Conservation (phyloP, 495 filamentous ascomycete genomes). For the Oidiodendron maius region DNA sequence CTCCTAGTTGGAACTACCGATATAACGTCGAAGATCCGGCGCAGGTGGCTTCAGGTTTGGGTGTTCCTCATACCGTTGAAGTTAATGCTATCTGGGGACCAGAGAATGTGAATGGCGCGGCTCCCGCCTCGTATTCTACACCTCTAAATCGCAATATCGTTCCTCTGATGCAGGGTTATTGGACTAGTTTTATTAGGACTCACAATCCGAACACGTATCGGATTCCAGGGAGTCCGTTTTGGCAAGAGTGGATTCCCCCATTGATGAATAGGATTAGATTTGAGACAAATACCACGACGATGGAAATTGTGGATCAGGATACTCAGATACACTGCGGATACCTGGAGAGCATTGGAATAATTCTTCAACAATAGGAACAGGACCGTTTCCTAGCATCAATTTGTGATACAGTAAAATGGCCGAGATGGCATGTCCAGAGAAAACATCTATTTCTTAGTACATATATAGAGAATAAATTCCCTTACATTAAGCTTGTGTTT, state of each 20-base stretch:
- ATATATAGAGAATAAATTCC: too few species aligned
- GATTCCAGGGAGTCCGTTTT: constrained; percentile 35
- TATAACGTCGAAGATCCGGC: constrained; percentile 50
- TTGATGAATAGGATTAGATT: constrained; percentile 44
- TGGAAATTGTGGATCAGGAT: constrained; percentile 46
- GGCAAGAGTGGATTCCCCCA: constrained; percentile 23
- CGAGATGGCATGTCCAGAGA: too few species aligned
- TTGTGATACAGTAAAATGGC: too few species aligned
- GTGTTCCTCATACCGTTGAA: constrained; percentile 59
- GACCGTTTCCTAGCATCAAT: too few species aligned
- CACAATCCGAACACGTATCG: constrained; percentile 57
- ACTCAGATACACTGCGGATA: constrained; percentile 41
- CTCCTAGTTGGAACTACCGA: constrained; percentile 51
- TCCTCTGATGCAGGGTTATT: constrained; percentile 59
- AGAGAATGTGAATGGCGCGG: too few species aligned
- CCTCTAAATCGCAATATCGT: constrained; percentile 9
- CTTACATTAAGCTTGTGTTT: too few species aligned
- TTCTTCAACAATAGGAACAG: neutral
- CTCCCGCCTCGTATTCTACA: too few species aligned
- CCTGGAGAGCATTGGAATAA: neutral
- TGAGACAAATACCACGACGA: constrained; percentile 46
- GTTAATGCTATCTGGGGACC: constrained; percentile 54
- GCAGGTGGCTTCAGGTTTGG: constrained; percentile 42
- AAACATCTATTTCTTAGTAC: too few species aligned
- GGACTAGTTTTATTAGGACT: constrained; percentile 60